Conservation (phyloP, 2,329 filamentous ascomycete species). For the Aureobasidium mangrovei region DNA sequence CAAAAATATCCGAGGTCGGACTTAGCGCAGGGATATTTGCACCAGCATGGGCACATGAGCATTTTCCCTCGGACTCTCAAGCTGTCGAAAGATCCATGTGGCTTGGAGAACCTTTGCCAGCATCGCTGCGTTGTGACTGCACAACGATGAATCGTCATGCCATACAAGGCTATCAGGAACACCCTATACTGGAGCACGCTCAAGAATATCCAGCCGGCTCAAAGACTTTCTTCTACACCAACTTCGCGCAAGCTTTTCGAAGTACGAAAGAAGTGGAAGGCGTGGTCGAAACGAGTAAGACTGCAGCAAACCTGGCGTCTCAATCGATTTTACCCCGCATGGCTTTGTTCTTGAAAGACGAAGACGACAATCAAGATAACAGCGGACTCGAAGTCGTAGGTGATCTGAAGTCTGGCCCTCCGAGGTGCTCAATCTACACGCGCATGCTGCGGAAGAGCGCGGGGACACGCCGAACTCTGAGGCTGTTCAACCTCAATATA, state of each 20-base stretch:
- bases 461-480: conserved; percentile 15
- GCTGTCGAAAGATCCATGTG: conserved; percentile 29
- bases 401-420: neutral
- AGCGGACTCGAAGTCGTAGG: neutral
- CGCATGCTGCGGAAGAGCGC: neutral
- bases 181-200: conserved; percentile 25
- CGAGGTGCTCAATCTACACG: neutral
- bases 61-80: conserved; percentile 28
- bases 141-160: conserved; percentile 21
- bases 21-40: conserved; percentile 37
- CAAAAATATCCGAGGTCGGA: conserved; percentile 28
- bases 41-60: conserved; percentile 40
- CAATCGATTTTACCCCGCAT: conserved; percentile 27
- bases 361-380: no score
- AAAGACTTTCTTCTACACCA: conserved; percentile 31
- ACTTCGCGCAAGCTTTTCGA: conserved; percentile 29
- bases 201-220: conserved; percentile 27
- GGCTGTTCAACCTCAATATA: conserved; percentile 30
- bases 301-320: conserved; percentile 22
- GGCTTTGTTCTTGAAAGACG: no score
- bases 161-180: conserved; percentile 9
- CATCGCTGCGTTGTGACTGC: conserved; percentile 28
- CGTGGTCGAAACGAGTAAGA: neutral
- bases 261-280: no score
- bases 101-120: conserved; percentile 26